A percentile compares a stretch with the other conserved stretches of the same genome.
Conservation (phyloP, 768 basidiomycete genomes). For the Daedaleopsis sinensis region DNA sequence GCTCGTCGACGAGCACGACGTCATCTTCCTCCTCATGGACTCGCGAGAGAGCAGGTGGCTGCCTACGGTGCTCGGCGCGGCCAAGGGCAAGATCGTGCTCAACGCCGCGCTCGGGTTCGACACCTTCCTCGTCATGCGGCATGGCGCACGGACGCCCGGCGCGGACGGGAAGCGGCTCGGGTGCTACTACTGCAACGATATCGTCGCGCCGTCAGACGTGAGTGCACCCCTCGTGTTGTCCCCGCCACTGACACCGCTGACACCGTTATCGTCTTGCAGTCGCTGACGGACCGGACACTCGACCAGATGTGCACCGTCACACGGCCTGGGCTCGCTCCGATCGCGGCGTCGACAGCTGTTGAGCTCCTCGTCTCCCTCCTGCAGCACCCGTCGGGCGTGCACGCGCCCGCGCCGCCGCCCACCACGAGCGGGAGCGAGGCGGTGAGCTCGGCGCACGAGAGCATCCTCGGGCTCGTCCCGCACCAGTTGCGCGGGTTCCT, state of each 20-base stretch:
- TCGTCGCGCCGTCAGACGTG: constrained; percentile 90
- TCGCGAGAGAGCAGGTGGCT: constrained; percentile 98
- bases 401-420: constrained; percentile 71
- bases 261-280: constrained; percentile 36
- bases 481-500: constrained; percentile 94
- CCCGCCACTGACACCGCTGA: background rate
- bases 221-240: constrained; percentile 1
- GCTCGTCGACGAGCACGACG: constrained; percentile 87
- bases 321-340: constrained; percentile 89
- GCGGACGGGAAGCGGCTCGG: constrained; percentile 57
- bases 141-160: constrained; percentile 63
- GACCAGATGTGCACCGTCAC: constrained; percentile 99
- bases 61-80: constrained; percentile 84
- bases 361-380: constrained; percentile 88
- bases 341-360: constrained; percentile 90
- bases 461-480: constrained; percentile 85
- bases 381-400: constrained; percentile 81
- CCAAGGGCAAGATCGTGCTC: constrained; percentile 91
- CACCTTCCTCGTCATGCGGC: constrained; percentile 95
- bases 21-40: constrained; percentile 93
- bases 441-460: constrained; percentile 37
- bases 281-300: constrained; percentile 84
- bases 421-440: constrained; percentile 25
- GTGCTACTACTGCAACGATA: constrained; percentile 98
- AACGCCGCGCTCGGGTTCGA: constrained; percentile 97